Evolutionary conservation across 2,329 filamentous ascomycete genomes (phyloP).

Genomic region (Penicillium sp.): DNA sequence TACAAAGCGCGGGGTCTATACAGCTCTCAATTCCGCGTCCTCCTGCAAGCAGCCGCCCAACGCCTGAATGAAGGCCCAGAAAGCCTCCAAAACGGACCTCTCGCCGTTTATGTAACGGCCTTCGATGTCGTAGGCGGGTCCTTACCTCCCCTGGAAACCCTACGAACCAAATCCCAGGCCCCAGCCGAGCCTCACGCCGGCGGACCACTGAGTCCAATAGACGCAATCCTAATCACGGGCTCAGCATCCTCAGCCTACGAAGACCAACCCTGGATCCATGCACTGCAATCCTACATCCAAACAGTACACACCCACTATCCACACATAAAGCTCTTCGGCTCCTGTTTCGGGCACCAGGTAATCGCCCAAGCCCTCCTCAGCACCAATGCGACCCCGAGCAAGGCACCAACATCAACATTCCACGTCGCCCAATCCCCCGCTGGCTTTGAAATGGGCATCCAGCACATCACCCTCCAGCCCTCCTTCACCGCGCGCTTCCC

Average conservation of each 20-base stretch:
- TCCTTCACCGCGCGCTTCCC: constrained; percentile 17
- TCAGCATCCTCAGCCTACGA: constrained; percentile 26
- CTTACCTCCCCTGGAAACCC: constrained; percentile 24
- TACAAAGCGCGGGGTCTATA: constrained; percentile 35
- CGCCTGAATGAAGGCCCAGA: constrained; percentile 22
- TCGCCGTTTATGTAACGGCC: constrained; percentile 30
- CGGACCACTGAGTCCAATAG: constrained; percentile 19
- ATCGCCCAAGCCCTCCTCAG: constrained; percentile 29
- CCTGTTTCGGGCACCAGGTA: constrained; percentile 36
- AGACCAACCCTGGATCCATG: constrained; percentile 24
- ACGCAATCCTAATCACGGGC: constrained; percentile 32
- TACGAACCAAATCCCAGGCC: constrained; percentile 17
- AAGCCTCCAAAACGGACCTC: constrained; percentile 3
- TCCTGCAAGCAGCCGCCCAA: constrained; percentile 31
- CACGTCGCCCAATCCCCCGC: constrained; percentile 20
- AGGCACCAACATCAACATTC: constrained; percentile 1
- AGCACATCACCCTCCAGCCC: constrained; percentile 23
- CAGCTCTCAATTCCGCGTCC: constrained; percentile 34
- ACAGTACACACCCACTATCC: constrained; percentile 26
- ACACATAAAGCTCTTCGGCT: constrained; percentile 31
- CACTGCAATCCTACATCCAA: constrained; percentile 23
- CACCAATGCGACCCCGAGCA: neutral
- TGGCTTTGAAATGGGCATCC: constrained; percentile 33
- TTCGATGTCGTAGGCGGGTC: constrained; percentile 34
- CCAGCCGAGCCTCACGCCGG: constrained; percentile 4